Evolutionary conservation across 441 rosid genomes (phyloP), one percentile per base, ranked within the genome.

Genomic region (Cnidoscolus chayamansa): DNA sequence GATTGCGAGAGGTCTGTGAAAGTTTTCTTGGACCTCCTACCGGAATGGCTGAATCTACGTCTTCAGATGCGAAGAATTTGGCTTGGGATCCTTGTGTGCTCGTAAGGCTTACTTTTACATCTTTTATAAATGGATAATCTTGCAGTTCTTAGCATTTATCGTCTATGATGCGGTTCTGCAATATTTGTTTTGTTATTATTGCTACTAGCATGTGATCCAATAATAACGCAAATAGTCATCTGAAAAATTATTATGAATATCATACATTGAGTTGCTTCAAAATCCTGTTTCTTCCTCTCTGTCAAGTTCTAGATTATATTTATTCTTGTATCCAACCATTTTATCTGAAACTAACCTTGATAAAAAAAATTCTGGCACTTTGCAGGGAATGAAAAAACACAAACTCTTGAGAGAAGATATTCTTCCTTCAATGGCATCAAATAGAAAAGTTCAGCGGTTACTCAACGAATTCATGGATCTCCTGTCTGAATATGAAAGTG

Each of bases 1-100:
- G 97, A 64, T 81, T 95, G 73, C 89, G 98, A 61, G 99, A 95
- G 86, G 88, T 91, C 30, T 92, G 93, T 62, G 98, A 95, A 85
- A 87, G 88, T 83, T 95, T 93, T 86, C 92, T 92, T 65, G 98
- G 99, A 73, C 99, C 98, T 66, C 99, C 99, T 12, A 86, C 90
- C 77, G 96, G 98, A 65, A 90, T 91, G 93, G 84, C 72, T 51
- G 89, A 85, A 80, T 82, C 87, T 47, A 48, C 84, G 69, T 64
- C 85, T 71, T 79, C 84, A 37, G 90, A 90, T 76, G 20, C 82
- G 53, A 76, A 72, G 68, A 81, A 81, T 75, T 80, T 77, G 61
- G 85, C 89, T 54, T 92, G 99, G 99, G 95, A 95, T 83, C 98
- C 99, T 62, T 81, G 56, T 77, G 88, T 93, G 40, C 92, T 92